Evolutionary conservation across 2,329 filamentous ascomycete species (phyloP), one percentile per base, ranked within the genome.

Genomic region (Xylariomycetidae sp.): DNA sequence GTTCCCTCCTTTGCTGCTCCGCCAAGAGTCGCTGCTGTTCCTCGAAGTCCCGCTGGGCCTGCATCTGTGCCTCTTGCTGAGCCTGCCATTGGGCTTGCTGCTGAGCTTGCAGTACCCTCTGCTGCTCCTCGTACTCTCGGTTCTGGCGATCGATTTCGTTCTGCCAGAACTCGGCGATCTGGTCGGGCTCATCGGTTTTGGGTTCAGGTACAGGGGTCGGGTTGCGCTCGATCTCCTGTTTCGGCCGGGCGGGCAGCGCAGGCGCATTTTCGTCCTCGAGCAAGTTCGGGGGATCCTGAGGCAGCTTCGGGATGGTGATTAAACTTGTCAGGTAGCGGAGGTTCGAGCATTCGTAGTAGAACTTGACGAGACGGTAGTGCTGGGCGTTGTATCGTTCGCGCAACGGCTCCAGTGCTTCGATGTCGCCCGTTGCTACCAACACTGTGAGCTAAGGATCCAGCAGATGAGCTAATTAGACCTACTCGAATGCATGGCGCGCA

Each of bases 331-430:
- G 74, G 57, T 98, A 98, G 48, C 92, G 83, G 35, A 98, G 72
- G 59, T 96, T 98, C 9, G 92, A 95, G 63, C 92, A 98, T 64
- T 98, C 92, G 62, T 96, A 96, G 65, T 98, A 98, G 64, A 96
- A 98, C 55, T 93, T 92, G 56, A 95, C 85, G 12, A 98, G 75
- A 13, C 92, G 85, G 67, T 96, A 90, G 60, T 98, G 92, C 55
- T 96, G 92, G 10, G 92, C 88, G 58, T 95, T 84, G 58, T 96
- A 98, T 52, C 90, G 76, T 42, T 82, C 77, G 37, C 90, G 82
- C 6, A 98, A 75, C 1, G 90, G 92, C 45, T 89, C 82, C 29
- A 98, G 72, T 6, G 88, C 90, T 39, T 95, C 92, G 43, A 93
- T 85, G 51, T 98, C 92, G 35, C 92, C 90, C 10, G 92, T 92